phyloP scores from a whole-genome alignment of 257 asterid species.

The Solanum chmielewskii region DNA sequence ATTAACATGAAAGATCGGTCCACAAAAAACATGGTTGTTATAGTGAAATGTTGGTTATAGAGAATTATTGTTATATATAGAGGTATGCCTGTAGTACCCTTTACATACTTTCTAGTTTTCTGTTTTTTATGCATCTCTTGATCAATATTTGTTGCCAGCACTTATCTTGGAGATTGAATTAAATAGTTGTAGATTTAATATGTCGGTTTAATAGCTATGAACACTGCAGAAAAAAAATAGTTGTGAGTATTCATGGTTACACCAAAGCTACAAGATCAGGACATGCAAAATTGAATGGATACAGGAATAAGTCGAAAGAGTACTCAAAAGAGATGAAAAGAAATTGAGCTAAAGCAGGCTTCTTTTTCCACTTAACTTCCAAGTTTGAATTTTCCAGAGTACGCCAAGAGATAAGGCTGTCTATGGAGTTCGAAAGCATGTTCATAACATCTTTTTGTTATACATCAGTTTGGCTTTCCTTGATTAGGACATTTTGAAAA shows the following conservation, averaged over 20 bases:
- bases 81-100: not conserved
- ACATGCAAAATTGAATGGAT: not conserved
- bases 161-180: not conserved
- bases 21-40: not conserved
- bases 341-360: not conserved
- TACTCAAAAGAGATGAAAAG: not conserved
- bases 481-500: not conserved
- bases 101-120: not conserved
- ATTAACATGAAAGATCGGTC: not conserved
- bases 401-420: not conserved
- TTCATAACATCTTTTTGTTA: not conserved
- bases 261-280: not conserved
- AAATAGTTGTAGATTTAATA: not conserved
- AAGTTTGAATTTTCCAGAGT: not conserved
- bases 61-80: not conserved
- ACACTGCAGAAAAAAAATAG: not conserved
- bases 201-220: not conserved
- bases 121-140: not conserved
- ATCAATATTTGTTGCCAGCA: not conserved
- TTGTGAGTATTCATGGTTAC: not conserved
- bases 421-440: not conserved
- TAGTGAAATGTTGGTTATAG: not conserved
- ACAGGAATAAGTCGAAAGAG: not conserved
- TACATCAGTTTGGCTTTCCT: not conserved
- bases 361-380: not conserved